A percentile compares a stretch with the other conserved stretches of the same genome.
Conservation (phyloP, 1,284 basidiomycete species). For the Nidula niveotomentosa region DNA sequence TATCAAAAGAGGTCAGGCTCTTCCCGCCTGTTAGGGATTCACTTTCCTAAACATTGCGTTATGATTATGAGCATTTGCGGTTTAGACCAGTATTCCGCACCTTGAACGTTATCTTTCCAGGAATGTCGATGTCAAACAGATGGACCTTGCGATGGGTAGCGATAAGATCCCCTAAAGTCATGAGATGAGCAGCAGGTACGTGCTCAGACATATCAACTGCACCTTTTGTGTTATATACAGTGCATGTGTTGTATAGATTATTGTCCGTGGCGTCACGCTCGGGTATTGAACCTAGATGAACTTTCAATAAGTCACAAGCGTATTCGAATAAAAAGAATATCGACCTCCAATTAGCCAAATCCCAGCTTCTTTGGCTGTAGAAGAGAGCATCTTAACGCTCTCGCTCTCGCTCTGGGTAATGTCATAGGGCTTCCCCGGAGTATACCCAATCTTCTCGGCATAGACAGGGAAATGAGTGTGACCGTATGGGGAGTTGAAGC, state of each 20-base stretch:
- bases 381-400: slow-evolving; percentile 82
- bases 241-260: slow-evolving; percentile 93
- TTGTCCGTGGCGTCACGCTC: slow-evolving; percentile 68
- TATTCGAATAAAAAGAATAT: background rate
- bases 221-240: slow-evolving; percentile 89
- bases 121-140: slow-evolving; percentile 98
- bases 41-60: slow-evolving; percentile 85
- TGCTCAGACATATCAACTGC: no score
- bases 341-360: slow-evolving; percentile 92
- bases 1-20: slow-evolving; percentile 83
- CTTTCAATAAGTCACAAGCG: background rate
- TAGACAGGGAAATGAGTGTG: slow-evolving; percentile 83
- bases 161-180: slow-evolving; percentile 71
- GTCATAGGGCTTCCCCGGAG: slow-evolving; percentile 56
- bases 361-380: slow-evolving; percentile 77
- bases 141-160: slow-evolving; percentile 94
- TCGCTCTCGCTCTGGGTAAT: slow-evolving; percentile 64
- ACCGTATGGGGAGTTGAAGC: slow-evolving; percentile 98
- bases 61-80: no score
- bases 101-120: slow-evolving; percentile 96
- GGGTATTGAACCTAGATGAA: slow-evolving; percentile 80
- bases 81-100: no score
- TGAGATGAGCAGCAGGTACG: no score
- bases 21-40: slow-evolving; percentile 87
- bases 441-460: slow-evolving; percentile 77